Evolutionary conservation across 192 early-diverging fungal genomes (phyloP).

Genomic region (Cladochytrium replicatum): DNA sequence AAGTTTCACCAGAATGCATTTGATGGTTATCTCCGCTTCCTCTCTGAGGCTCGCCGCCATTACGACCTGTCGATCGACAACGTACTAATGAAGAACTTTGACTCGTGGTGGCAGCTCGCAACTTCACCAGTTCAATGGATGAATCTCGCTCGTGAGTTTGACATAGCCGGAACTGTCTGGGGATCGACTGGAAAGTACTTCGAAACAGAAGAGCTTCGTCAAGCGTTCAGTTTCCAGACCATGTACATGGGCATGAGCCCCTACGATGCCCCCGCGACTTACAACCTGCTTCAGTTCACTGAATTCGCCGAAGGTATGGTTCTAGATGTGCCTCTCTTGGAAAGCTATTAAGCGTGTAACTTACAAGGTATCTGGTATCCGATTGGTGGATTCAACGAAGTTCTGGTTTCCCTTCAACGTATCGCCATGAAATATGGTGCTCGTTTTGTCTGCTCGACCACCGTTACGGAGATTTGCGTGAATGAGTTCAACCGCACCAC

Average conservation of each 20-base stretch:
- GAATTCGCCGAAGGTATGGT: constrained; percentile 43
- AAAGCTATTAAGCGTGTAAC: no score
- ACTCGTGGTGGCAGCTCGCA: constrained; percentile 30
- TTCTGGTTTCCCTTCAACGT: constrained; percentile 26
- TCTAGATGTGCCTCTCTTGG: neutral
- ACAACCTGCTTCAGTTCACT: constrained; percentile 41
- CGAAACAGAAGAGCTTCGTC: constrained; percentile 35
- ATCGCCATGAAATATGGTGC: constrained; percentile 37
- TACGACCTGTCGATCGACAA: constrained; percentile 31
- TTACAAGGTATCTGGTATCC: constrained; percentile 51
- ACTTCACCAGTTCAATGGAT: constrained; percentile 34
- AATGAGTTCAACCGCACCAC: no score
- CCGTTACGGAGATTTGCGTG: constrained; percentile 35
- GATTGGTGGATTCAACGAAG: constrained; percentile 42
- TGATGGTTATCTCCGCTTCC: constrained; percentile 24
- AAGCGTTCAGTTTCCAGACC: constrained; percentile 50
- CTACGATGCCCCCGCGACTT: constrained; percentile 48
- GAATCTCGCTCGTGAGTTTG: constrained; percentile 26
- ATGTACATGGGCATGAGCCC: constrained; percentile 62
- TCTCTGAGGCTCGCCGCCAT: constrained; percentile 35
- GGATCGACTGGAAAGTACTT: constrained; percentile 31
- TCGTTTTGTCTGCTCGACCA: constrained; percentile 25
- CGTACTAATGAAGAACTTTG: constrained; percentile 39
- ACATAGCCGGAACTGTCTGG: constrained; percentile 33
- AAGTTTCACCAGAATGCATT: constrained; percentile 32